Evolutionary conservation across 1,139 yeast species (phyloP).

Genomic region (Pichia sp.): DNA sequence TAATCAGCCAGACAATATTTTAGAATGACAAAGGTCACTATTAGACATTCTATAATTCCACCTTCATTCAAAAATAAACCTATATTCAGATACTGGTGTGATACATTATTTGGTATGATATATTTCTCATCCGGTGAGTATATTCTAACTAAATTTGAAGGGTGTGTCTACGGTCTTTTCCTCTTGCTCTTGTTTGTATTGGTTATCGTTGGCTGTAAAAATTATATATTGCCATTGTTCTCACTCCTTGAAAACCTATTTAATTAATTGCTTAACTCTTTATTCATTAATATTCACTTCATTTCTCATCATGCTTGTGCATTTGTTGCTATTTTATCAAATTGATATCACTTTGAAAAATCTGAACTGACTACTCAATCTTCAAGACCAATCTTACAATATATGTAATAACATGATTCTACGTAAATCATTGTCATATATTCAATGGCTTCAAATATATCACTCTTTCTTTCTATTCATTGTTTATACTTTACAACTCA

Average conservation of each 20-base stretch:
- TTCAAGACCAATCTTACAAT: neutral
- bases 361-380: neutral
- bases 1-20: neutral
- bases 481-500: neutral
- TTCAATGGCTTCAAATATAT: neutral
- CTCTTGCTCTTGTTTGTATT: neutral
- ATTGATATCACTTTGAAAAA: neutral
- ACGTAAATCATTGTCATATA: neutral
- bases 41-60: neutral
- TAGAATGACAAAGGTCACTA: neutral
- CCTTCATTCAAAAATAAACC: conserved; percentile 6
- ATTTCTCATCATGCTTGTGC: neutral
- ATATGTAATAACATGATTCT: neutral
- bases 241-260: neutral
- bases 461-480: neutral
- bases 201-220: conserved; percentile 7
- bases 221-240: conserved; percentile 10
- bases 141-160: conserved; percentile 8
- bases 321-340: neutral
- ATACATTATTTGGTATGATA: conserved; percentile 3
- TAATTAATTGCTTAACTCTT: neutral
- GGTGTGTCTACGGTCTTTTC: neutral
- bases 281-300: neutral
- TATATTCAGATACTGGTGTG: neutral
- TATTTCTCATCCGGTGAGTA: conserved; percentile 3